These are phyloP conservation scores for Pilatotrama ljubarskyi DNA, from an alignment of 768 basidiomycete genomes.

Conservation along the genomic window DNA sequence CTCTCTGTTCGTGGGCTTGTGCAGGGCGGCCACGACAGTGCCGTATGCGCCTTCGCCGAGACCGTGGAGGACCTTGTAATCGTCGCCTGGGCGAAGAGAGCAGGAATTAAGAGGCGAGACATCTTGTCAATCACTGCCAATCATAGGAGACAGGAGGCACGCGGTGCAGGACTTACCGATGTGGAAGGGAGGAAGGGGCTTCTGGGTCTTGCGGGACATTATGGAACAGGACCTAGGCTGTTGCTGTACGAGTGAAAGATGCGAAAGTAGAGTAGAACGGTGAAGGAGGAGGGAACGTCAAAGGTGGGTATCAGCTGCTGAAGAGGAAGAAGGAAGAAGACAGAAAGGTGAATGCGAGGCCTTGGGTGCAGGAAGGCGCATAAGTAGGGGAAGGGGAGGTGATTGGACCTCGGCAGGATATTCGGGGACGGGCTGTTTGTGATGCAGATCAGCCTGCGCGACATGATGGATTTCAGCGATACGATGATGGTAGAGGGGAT, in stretches of 20 bases:
- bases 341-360: neutral
- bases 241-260: conserved; percentile 24
- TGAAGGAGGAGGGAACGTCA: conserved; percentile 30
- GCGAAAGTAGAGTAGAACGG: conserved; percentile 23
- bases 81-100: conserved; percentile 48
- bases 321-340: conserved; percentile 12
- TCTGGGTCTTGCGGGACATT: conserved; percentile 58
- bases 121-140: conserved; percentile 1
- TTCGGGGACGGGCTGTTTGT: conserved; percentile 1
- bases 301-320: conserved; percentile 1
- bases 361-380: neutral
- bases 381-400: conserved; percentile 2
- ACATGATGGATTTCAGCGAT: conserved; percentile 21
- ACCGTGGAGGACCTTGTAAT: conserved; percentile 71
- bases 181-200: conserved; percentile 73
- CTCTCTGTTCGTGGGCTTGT: conserved; percentile 76
- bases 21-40: conserved; percentile 85
- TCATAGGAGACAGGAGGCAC: neutral
- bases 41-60: conserved; percentile 91
- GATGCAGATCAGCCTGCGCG: conserved; percentile 18
- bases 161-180: conserved; percentile 47
- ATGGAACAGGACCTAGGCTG: conserved; percentile 22
- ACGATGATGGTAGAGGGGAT: conserved; percentile 10
- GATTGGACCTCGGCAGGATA: neutral
- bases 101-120: neutral